Percentiles rank a stretch among this genome's conserved stretches.
Evolutionary conservation across 495 filamentous ascomycete species (phyloP).

Genomic region (Chlorociboria aeruginascens): DNA sequence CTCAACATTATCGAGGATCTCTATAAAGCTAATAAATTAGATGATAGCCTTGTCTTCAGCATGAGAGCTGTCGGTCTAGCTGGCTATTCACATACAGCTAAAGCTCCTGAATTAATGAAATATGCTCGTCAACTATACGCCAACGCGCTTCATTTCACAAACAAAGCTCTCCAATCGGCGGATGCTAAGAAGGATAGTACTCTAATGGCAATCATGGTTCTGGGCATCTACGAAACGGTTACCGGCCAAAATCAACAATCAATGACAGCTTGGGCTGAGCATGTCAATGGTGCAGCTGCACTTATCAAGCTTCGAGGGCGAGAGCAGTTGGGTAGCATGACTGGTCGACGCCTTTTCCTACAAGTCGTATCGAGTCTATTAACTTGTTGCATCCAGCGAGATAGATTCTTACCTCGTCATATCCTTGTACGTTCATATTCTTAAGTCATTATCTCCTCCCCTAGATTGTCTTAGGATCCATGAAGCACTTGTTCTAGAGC

Average conservation of each 20-base stretch:
- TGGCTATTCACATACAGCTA: slow-evolving; percentile 32
- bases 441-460: too few species aligned
- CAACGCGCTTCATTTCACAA: slow-evolving; percentile 33
- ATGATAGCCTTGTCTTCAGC: slow-evolving; percentile 28
- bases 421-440: slow-evolving; percentile 20
- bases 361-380: slow-evolving; percentile 36
- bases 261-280: slow-evolving; percentile 43
- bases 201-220: slow-evolving; percentile 46
- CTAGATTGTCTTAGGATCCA: too few species aligned
- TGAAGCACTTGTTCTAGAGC: too few species aligned
- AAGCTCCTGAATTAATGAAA: slow-evolving; percentile 24
- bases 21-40: slow-evolving; percentile 14
- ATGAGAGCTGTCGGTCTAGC: slow-evolving; percentile 39
- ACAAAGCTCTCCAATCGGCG: slow-evolving; percentile 37
- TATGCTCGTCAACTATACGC: slow-evolving; percentile 37
- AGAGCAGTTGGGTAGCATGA: slow-evolving; percentile 37
- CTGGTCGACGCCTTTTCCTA: slow-evolving; percentile 43
- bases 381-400: slow-evolving; percentile 26
- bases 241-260: slow-evolving; percentile 32
- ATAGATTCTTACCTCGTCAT: slow-evolving; percentile 23
- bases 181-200: slow-evolving; percentile 49
- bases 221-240: slow-evolving; percentile 44
- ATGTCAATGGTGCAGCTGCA: slow-evolving; percentile 48
- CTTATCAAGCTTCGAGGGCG: slow-evolving; percentile 44
- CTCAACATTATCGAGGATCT: slow-evolving; percentile 21